Percentiles rank a stretch among this genome's conserved stretches.
phyloP scores from a whole-genome alignment of 345 rosid species.

The Aegle marmelos region DNA sequence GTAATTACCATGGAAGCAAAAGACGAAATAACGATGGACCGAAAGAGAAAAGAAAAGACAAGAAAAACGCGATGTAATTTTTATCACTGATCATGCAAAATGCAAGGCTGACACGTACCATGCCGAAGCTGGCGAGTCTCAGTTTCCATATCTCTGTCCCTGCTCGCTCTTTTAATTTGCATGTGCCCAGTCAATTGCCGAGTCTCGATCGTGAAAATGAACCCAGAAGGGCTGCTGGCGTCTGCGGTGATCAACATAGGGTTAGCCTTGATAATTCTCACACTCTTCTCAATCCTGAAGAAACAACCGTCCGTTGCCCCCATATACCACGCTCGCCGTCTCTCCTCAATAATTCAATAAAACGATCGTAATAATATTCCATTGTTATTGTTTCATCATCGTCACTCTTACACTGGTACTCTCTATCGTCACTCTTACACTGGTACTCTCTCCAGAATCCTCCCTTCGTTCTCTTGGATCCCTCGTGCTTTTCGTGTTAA shows the following conservation, averaged over 20 bases:
- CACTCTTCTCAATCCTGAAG: constrained; percentile 77
- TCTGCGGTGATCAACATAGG: constrained; percentile 82
- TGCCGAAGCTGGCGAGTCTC: neutral
- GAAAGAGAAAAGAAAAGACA: too few relatives aligned
- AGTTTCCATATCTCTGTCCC: neutral
- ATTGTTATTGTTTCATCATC: too few relatives aligned
- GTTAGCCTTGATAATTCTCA: constrained; percentile 53
- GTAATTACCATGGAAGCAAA: too few relatives aligned
- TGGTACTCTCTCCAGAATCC: constrained; percentile 46
- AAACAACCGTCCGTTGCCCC: constrained; percentile 75
- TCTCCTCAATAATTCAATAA: constrained; percentile 23
- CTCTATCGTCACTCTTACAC: constrained; percentile 25
- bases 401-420: constrained; percentile 20
- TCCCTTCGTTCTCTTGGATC: constrained; percentile 88
- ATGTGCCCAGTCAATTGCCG: too few relatives aligned
- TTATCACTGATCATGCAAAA: neutral
- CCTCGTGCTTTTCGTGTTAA: constrained; percentile 61
- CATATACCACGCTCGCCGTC: constrained; percentile 78
- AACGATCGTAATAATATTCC: too few relatives aligned
- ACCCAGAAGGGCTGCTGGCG: constrained; percentile 63
- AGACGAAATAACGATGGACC: too few relatives aligned
- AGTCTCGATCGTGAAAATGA: constrained; percentile 31
- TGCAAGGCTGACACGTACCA: constrained; percentile 12
- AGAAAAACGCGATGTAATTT: too few relatives aligned
- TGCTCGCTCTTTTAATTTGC: neutral